A percentile compares a stretch with the other conserved stretches of the same genome.
These are phyloP conservation scores for Teunomyces atbi DNA, from an alignment of 805 yeast genomes.

Conservation along the genomic window DNA sequence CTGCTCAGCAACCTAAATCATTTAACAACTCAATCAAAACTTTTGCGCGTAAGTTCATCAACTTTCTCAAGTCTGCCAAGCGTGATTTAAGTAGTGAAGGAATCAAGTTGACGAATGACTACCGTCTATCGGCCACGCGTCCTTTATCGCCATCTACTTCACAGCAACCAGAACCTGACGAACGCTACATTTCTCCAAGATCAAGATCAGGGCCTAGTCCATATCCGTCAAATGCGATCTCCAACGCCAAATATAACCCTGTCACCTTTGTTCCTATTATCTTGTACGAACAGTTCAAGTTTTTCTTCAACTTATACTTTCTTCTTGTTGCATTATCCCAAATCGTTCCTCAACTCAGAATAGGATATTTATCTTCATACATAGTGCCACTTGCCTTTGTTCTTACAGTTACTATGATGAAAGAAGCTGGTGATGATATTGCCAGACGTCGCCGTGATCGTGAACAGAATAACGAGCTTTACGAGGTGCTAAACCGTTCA, in stretches of 20 bases:
- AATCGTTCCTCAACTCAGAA: constrained; percentile 81
- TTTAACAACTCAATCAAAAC: constrained; percentile 10
- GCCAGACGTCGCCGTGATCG: constrained; percentile 85
- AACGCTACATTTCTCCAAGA: constrained; percentile 42
- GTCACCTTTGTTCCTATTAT: constrained; percentile 84
- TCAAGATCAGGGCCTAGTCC: constrained; percentile 22
- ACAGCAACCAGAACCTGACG: constrained; percentile 12
- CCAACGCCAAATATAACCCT: constrained; percentile 92
- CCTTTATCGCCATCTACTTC: neutral
- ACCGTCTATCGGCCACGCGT: neutral
- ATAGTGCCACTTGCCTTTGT: constrained; percentile 95
- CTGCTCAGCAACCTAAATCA: constrained; percentile 12
- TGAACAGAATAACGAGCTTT: constrained; percentile 83
- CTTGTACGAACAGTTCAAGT: constrained; percentile 93
- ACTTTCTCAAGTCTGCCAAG: constrained; percentile 23
- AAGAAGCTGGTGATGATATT: constrained; percentile 93
- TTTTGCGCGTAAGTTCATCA: constrained; percentile 10
- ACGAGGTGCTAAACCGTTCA: constrained; percentile 56
- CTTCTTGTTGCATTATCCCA: constrained; percentile 92
- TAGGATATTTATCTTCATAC: constrained; percentile 91
- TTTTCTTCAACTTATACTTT: constrained; percentile 91
- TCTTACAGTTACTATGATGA: constrained; percentile 85
- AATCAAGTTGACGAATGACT: constrained; percentile 11
- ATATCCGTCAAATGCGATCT: constrained; percentile 65
- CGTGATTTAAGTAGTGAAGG: constrained; percentile 26